These are phyloP conservation scores for Ganoderma leucocontextum DNA, from an alignment of 1,284 basidiomycete genomes.

Conservation along the genomic window DNA sequence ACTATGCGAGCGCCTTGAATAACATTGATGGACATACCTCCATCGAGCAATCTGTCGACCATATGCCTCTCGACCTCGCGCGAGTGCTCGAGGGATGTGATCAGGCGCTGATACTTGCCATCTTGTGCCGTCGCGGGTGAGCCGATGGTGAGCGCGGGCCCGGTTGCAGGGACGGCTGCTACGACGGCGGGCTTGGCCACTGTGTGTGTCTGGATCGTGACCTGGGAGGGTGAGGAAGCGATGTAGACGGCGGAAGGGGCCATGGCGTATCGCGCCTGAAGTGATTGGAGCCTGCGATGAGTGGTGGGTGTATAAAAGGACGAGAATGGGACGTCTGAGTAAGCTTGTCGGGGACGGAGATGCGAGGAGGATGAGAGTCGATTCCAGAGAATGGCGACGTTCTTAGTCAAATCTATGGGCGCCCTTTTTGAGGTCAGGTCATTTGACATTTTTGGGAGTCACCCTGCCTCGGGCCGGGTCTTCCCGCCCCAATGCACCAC, in stretches of 20 bases:
- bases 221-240: constrained; percentile 29
- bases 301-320: constrained; percentile 26
- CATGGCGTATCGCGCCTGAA: constrained; percentile 49
- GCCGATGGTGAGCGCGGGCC: constrained; percentile 71
- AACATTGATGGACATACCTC: constrained; percentile 55
- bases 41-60: constrained; percentile 78
- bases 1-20: constrained; percentile 22
- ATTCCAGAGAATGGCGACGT: constrained; percentile 18
- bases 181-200: constrained; percentile 32
- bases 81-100: constrained; percentile 62
- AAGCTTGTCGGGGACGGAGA: constrained; percentile 20
- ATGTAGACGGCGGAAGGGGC: constrained; percentile 64
- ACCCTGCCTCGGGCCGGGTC: constrained; percentile 24
- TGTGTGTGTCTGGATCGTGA: constrained; percentile 26
- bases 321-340: constrained; percentile 18
- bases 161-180: constrained; percentile 41
- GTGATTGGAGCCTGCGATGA: constrained; percentile 17
- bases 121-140: constrained; percentile 78
- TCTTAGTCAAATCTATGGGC: constrained; percentile 30
- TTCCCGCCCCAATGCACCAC: constrained; percentile 20
- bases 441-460: constrained; percentile 26
- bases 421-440: constrained; percentile 6
- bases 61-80: constrained; percentile 74
- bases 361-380: constrained; percentile 21
- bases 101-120: constrained; percentile 75